Evolutionary conservation across 2,329 filamentous ascomycete genomes (phyloP), one percentile per base, ranked within the genome.

Genomic region (Beauveria rudraprayagi): DNA sequence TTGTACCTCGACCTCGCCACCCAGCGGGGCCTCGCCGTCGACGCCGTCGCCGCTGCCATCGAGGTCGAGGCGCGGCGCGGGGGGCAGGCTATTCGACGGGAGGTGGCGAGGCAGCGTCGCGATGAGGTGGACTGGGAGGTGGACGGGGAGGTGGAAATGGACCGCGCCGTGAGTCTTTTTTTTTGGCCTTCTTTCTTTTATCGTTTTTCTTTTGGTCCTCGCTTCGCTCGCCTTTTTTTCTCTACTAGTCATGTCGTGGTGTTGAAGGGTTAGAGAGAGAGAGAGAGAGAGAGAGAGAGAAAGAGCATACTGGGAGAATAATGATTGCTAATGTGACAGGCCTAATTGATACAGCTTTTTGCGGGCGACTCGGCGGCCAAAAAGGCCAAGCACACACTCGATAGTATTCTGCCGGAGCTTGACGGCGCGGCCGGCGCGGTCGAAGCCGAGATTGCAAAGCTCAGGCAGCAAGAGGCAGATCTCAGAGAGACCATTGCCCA

Each of bases 1-100:
- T 79, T 96, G 5, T 96, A 95, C 71, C 85, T 89, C 53, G 89
- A 94, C 71, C 80, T 96, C 3, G 89, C 94, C 68, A 81, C 86
- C 62, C 83, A 92, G 70, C 85, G 91, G 60, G 85, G 87, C 63
- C 80, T 81, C 53, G 78, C 88, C 11, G 81, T 91, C 59, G 89
- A 93, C 67, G 72, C 77, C 4, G 86, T 95, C 16, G 80, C 84
- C 68, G 72, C 73, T 9, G 89, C 84, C 66, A 88, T 92, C 62
- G 79, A 80, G 7, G 75, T 76, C n/a, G 88, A 92, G 71, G 80
- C 82, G 53, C 82, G 80, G 67, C 78, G 80, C 37, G 87, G 87
- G 30, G 81, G 80, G 62, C 77, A 75, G 64, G 77, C 75, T 19
- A 77, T 89, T 68, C 79, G 81, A 53, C 78, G 82, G 10, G 81